Conservation (phyloP, 1,284 basidiomycete species). For the Sphagnurus paluster region DNA sequence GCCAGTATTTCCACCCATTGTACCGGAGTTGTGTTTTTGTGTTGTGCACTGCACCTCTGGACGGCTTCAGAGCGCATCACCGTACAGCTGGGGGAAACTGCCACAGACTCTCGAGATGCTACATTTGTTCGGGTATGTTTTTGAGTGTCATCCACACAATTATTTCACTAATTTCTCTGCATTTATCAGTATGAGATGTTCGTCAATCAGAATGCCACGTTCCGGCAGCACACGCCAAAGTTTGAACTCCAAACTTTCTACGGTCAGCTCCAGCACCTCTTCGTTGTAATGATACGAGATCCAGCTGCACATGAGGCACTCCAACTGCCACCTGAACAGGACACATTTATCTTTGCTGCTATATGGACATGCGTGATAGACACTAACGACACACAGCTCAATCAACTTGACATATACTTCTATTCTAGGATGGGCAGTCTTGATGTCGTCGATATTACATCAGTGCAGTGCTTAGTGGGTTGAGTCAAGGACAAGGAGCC, state of each 20-base stretch:
- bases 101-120: too few species aligned
- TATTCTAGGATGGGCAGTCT: neutral
- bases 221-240: neutral
- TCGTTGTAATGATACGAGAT: neutral
- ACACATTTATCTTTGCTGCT: constrained; percentile 2
- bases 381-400: neutral
- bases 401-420: constrained; percentile 5
- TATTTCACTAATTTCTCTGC: too few species aligned
- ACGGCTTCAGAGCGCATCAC: too few species aligned
- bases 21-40: too few species aligned
- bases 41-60: too few species aligned
- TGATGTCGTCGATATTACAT: constrained; percentile 4
- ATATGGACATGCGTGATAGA: neutral
- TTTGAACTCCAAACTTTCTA: constrained; percentile 9
- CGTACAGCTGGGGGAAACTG: too few species aligned
- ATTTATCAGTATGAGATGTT: constrained; percentile 10
- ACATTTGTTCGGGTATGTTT: too few species aligned
- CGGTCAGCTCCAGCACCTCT: constrained; percentile 4
- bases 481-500: constrained; percentile 3
- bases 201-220: neutral
- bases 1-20: too few species aligned
- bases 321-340: neutral
- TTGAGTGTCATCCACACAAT: too few species aligned
- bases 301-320: neutral
- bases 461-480: constrained; percentile 2